phyloP scores from a whole-genome alignment of 345 rosid genomes.

The Sonneratia caseolaris region DNA sequence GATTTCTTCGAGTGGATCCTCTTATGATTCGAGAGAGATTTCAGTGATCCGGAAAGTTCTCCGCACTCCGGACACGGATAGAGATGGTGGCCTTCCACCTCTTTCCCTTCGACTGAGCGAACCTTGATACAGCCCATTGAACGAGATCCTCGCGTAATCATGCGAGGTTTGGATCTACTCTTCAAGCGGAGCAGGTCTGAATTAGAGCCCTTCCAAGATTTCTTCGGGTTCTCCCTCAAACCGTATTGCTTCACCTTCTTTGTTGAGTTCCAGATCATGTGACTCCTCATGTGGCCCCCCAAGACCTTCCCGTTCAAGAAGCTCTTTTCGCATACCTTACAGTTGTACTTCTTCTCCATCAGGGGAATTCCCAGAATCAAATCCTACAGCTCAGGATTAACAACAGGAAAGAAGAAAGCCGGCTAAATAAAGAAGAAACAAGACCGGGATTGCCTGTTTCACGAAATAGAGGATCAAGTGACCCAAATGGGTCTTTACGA shows the following conservation, averaged over 20 bases:
- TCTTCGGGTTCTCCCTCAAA: constrained; percentile 58
- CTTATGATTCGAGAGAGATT: constrained; percentile 9
- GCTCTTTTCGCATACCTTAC: constrained; percentile 22
- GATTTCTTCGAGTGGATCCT: not conserved
- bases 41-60: constrained; percentile 29
- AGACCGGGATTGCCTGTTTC: too few relatives aligned
- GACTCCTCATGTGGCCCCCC: constrained; percentile 32
- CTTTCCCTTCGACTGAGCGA: constrained; percentile 7
- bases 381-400: not conserved
- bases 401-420: constrained; percentile 5
- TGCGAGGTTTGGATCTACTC: too few relatives aligned
- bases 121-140: too few relatives aligned
- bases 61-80: constrained; percentile 38
- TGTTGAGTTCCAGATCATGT: constrained; percentile 12
- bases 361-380: not conserved
- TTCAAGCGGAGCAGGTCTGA: not conserved
- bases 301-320: constrained; percentile 23
- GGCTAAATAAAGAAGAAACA: too few relatives aligned
- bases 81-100: constrained; percentile 14
- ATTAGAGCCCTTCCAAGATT: constrained; percentile 47
- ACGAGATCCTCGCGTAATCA: too few relatives aligned
- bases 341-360: constrained; percentile 14
- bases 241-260: constrained; percentile 23
- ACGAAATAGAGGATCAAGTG: too few relatives aligned
- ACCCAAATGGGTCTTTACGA: too few relatives aligned